A percentile compares a stretch with the other conserved stretches of the same genome.
phyloP scores from a whole-genome alignment of 2,329 filamentous ascomycete species.

The Cladorrhinum sp. region DNA sequence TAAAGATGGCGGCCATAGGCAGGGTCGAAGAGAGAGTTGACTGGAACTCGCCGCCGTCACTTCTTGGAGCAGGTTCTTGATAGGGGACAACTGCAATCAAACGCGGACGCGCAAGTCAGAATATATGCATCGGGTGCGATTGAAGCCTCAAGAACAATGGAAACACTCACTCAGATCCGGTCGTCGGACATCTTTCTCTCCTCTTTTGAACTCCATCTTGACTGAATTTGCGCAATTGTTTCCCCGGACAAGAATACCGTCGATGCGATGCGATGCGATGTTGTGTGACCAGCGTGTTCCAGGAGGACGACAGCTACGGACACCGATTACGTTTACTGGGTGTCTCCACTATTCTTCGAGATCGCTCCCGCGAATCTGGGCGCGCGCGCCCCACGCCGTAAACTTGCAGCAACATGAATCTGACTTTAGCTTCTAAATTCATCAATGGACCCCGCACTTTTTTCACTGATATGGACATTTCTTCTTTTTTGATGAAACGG shows the following conservation, averaged over 20 bases:
- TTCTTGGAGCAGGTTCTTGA: slow-evolving; percentile 67
- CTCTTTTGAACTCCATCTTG: slow-evolving; percentile 38
- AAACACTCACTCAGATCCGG: slow-evolving; percentile 41
- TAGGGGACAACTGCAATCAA: slow-evolving; percentile 74
- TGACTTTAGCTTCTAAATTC: not conserved
- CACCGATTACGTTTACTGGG: not conserved
- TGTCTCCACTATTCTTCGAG: not conserved
- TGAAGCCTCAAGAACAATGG: not conserved
- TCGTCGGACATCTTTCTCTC: slow-evolving; percentile 42
- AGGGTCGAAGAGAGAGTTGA: slow-evolving; percentile 73
- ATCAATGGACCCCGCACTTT: not conserved
- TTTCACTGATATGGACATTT: too few relatives aligned
- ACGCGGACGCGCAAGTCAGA: slow-evolving; percentile 8
- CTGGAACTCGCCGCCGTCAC: slow-evolving; percentile 64
- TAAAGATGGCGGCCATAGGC: slow-evolving; percentile 96
- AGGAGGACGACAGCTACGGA: not conserved
- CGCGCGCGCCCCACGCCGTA: not conserved
- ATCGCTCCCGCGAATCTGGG: not conserved
- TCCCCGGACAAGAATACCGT: slow-evolving; percentile 1
- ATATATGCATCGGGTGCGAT: not conserved
- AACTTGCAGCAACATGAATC: not conserved
- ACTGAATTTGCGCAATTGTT: slow-evolving; percentile 3
- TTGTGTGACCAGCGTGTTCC: not conserved
- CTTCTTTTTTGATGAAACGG: too few relatives aligned
- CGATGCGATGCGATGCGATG: slow-evolving; percentile 5